Percentiles rank a stretch among this genome's conserved stretches.
phyloP scores from a whole-genome alignment of 2,329 filamentous ascomycete species.

The Tolypocladium tundrense region DNA sequence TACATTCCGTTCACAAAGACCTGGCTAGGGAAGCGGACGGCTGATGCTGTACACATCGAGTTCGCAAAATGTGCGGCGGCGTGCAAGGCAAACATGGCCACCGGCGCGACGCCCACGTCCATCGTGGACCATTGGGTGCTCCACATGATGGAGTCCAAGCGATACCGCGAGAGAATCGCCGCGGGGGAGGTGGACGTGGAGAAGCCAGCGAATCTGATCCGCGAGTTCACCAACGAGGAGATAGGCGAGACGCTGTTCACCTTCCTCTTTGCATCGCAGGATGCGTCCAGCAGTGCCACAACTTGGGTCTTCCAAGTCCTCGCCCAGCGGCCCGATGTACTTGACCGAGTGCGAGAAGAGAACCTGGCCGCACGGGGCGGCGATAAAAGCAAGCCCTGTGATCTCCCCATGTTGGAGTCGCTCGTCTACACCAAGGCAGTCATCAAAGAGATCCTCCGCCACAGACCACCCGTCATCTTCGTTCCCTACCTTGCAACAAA shows the following conservation, averaged over 20 bases:
- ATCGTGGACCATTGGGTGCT: slow-evolving; percentile 72
- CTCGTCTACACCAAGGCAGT: slow-evolving; percentile 42
- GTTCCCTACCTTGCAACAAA: slow-evolving; percentile 40
- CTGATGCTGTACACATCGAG: slow-evolving; percentile 59
- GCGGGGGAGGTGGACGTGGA: slow-evolving; percentile 36
- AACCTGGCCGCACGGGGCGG: slow-evolving; percentile 33
- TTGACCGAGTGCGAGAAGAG: slow-evolving; percentile 33
- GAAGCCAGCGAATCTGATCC: slow-evolving; percentile 36
- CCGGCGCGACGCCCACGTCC: slow-evolving; percentile 57
- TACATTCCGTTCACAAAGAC: slow-evolving; percentile 67
- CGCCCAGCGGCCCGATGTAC: slow-evolving; percentile 38
- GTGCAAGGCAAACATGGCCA: slow-evolving; percentile 60
- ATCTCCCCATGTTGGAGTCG: slow-evolving; percentile 35
- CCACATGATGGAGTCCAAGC: slow-evolving; percentile 61
- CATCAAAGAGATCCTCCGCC: slow-evolving; percentile 41
- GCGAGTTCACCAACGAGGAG: slow-evolving; percentile 38
- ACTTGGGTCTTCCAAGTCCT: slow-evolving; percentile 43
- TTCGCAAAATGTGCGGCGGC: slow-evolving; percentile 64
- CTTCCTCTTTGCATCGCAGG: slow-evolving; percentile 43
- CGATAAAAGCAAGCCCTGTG: slow-evolving; percentile 27
- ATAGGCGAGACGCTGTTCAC: slow-evolving; percentile 41
- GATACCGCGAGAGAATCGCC: slow-evolving; percentile 53
- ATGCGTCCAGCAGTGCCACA: slow-evolving; percentile 41
- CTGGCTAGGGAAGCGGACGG: slow-evolving; percentile 67
- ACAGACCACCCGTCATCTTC: slow-evolving; percentile 42